Evolutionary conservation across 2,329 filamentous ascomycete species (phyloP), one percentile per base, ranked within the genome.

Genomic region (Diplodia mutila): DNA sequence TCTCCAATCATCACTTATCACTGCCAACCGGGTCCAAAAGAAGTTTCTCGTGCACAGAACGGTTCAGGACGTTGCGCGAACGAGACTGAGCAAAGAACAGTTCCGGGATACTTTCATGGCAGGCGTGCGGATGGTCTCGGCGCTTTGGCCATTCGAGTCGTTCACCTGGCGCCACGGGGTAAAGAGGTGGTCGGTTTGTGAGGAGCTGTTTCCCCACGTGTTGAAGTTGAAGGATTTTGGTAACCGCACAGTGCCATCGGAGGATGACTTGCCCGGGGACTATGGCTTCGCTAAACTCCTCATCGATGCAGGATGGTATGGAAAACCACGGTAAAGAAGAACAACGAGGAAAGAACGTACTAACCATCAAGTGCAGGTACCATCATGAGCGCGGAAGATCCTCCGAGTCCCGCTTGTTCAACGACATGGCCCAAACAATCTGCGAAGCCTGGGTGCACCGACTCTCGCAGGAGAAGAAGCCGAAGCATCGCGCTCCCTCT

Each of bases 131-230:
- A 67, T 71, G 21, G 64, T 72, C 8, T 67, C 67, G 18, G 54
- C 27, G 6, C 27, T 37, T 8, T 72, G 70, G 71, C 71, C 71
- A 4, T 71, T 67, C 48, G 59, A 69, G 25, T 55, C 39, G 4
- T 69, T 72, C 51, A 64, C 42, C 1, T 72, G 70, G 70, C 55
- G 71, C 9, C 70, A 72, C 25, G 66, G 66, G 7, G 63, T 69
- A 27, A 57, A 53, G 16, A 59, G 69, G 1, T 72, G 69, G 70
- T 32, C 23, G 16, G 48, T 23, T 23, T 71, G 70, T 59, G 70
- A 71, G 16, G 67, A 71, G 11, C 57, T 71, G 8, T 69, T 69
- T 64, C 65, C 69, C 25, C 71, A 70, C 32, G 66, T 71, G 23
- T 16, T 69, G 18, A 57, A 66, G 18, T 2, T 48, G 46, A 70